These are phyloP conservation scores for Dactylellina haptotyla DNA, from an alignment of 2,329 filamentous ascomycete genomes.

Conservation along the genomic window DNA sequence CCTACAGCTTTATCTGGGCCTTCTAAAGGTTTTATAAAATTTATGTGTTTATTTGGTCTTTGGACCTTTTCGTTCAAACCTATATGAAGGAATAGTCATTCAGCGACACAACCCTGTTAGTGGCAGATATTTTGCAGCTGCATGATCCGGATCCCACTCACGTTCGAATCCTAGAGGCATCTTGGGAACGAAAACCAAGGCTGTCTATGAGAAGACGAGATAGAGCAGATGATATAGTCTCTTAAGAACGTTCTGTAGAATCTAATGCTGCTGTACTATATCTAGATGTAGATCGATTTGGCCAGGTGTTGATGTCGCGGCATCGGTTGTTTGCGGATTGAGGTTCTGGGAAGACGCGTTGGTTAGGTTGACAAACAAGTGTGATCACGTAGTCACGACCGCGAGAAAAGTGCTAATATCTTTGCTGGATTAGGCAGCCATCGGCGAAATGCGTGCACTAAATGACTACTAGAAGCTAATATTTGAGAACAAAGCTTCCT, in stretches of 20 bases:
- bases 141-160: conserved; percentile 10
- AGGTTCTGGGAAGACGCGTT: conserved; percentile 27
- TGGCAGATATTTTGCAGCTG: background rate
- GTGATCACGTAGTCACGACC: conserved; percentile 20
- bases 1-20: conserved; percentile 68
- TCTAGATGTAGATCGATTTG: background rate
- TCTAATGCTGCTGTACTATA: no score
- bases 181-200: no score
- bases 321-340: background rate
- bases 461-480: background rate
- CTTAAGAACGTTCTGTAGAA: no score
- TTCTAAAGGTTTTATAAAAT: conserved; percentile 83
- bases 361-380: conserved; percentile 24
- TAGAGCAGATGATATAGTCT: no score
- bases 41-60: conserved; percentile 79
- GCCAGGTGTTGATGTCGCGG: background rate
- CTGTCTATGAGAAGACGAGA: no score
- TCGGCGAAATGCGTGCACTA: conserved; percentile 22
- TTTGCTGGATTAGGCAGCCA: conserved; percentile 22
- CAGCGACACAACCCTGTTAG: background rate
- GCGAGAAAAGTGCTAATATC: background rate
- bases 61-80: conserved; percentile 76
- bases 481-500: no score
- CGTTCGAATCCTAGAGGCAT: conserved; percentile 58
- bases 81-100: background rate